Evolutionary conservation across 2,329 filamentous ascomycete genomes (phyloP).

Genomic region (Paraphaeosphaeria sporulosa): DNA sequence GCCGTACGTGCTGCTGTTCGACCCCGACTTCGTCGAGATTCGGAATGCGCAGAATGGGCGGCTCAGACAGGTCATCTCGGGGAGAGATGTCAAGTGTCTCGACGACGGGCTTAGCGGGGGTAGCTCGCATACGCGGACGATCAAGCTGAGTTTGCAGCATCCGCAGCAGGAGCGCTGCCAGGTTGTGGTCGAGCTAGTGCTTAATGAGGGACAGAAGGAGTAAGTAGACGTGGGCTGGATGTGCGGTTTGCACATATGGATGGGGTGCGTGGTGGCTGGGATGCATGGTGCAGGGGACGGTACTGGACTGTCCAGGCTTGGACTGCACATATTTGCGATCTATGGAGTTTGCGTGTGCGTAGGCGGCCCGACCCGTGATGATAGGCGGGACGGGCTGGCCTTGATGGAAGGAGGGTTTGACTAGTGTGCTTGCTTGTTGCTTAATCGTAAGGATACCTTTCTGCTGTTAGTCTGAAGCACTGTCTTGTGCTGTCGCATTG

Average conservation of each 20-base stretch:
- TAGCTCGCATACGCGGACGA: conserved; percentile 66
- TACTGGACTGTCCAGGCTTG: neutral
- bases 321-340: neutral
- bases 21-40: conserved; percentile 96
- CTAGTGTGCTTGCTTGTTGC: neutral
- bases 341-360: neutral
- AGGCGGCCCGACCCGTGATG: neutral
- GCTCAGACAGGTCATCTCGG: conserved; percentile 91
- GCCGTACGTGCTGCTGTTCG: conserved; percentile 90
- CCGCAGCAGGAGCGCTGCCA: conserved; percentile 84
- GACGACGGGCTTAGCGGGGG: conserved; percentile 68
- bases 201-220: conserved; percentile 84
- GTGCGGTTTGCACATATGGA: conserved; percentile 20
- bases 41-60: conserved; percentile 96
- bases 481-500: neutral
- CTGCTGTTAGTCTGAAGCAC: neutral
- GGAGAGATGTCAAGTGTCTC: conserved; percentile 85
- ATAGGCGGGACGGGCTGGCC: conserved; percentile 1
- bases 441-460: conserved; percentile 5
- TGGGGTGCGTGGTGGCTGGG: conserved; percentile 28
- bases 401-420: neutral
- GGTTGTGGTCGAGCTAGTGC: conserved; percentile 87
- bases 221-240: conserved; percentile 16
- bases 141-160: conserved; percentile 96
- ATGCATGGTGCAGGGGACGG: too few relatives aligned